Evolutionary conservation across 208 protist genomes (phyloP).

Genomic region (Entamoeba dispar): DNA sequence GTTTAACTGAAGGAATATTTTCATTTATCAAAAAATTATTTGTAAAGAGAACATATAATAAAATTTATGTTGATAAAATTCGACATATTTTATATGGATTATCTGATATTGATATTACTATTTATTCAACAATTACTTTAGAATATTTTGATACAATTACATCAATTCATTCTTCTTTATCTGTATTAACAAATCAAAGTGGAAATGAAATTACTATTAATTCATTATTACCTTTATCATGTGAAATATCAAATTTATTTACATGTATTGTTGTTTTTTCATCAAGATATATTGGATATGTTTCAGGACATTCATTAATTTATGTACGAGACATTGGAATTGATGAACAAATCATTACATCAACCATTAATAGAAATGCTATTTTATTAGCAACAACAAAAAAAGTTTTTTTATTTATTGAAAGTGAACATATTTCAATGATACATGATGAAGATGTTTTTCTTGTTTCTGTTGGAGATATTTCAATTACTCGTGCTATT

Average conservation of each 20-base stretch:
- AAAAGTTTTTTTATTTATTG: not conserved
- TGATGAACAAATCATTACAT: not conserved
- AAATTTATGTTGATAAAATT: not conserved
- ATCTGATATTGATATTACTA: not conserved
- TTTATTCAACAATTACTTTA: not conserved
- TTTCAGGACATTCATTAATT: not conserved
- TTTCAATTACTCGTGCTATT: not conserved
- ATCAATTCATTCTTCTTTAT: not conserved
- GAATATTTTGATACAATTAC: not conserved
- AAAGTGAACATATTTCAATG: not conserved
- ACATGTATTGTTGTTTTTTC: not conserved
- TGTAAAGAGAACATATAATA: not conserved
- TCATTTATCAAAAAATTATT: not conserved
- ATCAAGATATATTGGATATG: not conserved
- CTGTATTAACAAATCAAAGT: not conserved
- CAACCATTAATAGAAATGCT: not conserved
- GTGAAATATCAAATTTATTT: not conserved
- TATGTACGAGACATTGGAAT: not conserved
- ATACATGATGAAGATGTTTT: not conserved
- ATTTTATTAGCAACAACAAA: not conserved
- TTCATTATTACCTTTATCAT: not conserved
- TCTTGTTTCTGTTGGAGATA: not conserved
- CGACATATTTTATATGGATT: not conserved
- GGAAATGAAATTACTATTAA: not conserved
- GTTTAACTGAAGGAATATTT: not conserved